Conservation (phyloP, 768 basidiomycete genomes). For the Leucocoprinus leucothites region DNA sequence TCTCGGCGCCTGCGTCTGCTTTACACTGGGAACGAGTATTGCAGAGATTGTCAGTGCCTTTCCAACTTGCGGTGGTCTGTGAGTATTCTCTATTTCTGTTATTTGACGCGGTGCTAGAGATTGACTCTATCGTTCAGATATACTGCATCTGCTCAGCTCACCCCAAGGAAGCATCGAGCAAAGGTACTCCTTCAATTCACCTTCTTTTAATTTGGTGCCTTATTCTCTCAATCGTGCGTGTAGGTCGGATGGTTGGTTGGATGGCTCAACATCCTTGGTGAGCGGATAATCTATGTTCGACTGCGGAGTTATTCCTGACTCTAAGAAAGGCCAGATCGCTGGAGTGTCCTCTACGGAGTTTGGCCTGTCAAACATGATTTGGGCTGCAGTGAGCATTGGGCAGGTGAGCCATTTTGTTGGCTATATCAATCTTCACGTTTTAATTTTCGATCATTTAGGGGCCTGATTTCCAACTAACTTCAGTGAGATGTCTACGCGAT, state of each 20-base stretch:
- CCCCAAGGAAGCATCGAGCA: constrained; percentile 61
- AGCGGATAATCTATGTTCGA: constrained; percentile 9
- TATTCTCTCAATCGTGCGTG: constrained; percentile 7
- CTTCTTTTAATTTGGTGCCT: neutral
- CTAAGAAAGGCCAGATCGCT: constrained; percentile 64
- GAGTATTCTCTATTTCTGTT: constrained; percentile 21
- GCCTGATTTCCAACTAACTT: constrained; percentile 57
- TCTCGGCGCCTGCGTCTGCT: constrained; percentile 68
- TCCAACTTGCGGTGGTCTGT: constrained; percentile 73
- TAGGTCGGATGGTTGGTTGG: constrained; percentile 78
- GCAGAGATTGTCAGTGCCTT: constrained; percentile 77
- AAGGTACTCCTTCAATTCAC: constrained; percentile 37
- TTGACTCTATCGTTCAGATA: constrained; percentile 40
- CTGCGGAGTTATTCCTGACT: neutral
- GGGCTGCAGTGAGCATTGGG: constrained; percentile 68
- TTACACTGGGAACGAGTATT: constrained; percentile 69
- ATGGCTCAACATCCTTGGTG: constrained; percentile 80
- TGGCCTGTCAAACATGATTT: constrained; percentile 75
- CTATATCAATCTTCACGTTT: neutral
- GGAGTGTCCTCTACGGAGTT: constrained; percentile 87
- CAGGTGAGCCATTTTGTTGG: constrained; percentile 30
- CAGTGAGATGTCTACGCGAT: constrained; percentile 23
- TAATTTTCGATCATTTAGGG: constrained; percentile 29
- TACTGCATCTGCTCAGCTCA: constrained; percentile 77
- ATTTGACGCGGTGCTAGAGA: neutral